phyloP scores from a whole-genome alignment of 1,284 basidiomycete genomes.

The Apiotrichum sp. region DNA sequence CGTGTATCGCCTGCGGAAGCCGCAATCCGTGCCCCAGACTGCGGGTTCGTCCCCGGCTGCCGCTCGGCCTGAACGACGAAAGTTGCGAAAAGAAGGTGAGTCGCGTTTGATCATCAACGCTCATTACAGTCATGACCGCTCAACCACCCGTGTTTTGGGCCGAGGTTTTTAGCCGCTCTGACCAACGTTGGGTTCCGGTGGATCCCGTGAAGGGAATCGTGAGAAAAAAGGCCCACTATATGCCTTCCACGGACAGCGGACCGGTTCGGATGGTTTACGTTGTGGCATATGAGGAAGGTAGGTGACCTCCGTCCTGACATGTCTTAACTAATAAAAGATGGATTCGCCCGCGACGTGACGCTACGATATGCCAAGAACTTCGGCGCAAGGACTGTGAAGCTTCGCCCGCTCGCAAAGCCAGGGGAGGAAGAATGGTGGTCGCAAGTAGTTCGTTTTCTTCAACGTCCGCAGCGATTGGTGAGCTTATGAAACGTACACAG shows the following conservation, averaged over 20 bases:
- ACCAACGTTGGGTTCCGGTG: conserved; percentile 85
- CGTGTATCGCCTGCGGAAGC: conserved; percentile 33
- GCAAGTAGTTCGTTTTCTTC: conserved; percentile 57
- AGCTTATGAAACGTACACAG: conserved; percentile 27
- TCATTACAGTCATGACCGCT: conserved; percentile 29
- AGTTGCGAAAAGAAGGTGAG: conserved; percentile 28
- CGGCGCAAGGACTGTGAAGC: conserved; percentile 72
- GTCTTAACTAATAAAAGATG: conserved; percentile 39
- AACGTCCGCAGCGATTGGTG: conserved; percentile 72
- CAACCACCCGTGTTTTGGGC: conserved; percentile 93
- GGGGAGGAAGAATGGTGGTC: conserved; percentile 82
- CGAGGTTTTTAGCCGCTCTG: conserved; percentile 89
- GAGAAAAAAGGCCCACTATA: conserved; percentile 74
- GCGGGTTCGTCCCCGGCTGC: conserved; percentile 9
- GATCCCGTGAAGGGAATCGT: conserved; percentile 78
- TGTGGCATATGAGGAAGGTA: conserved; percentile 87
- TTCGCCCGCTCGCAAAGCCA: conserved; percentile 60
- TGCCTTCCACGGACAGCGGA: conserved; percentile 56
- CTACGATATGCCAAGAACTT: conserved; percentile 66
- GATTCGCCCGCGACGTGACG: conserved; percentile 54
- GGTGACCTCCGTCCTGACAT: conserved; percentile 33
- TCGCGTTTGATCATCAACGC: background rate
- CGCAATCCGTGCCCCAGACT: conserved; percentile 23
- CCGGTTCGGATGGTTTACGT: conserved; percentile 92
- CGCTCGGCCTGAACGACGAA: conserved; percentile 12